A percentile compares a stretch with the other conserved stretches of the same genome.
Conservation (phyloP, 441 rosid genomes). For the Brassica balearica region DNA sequence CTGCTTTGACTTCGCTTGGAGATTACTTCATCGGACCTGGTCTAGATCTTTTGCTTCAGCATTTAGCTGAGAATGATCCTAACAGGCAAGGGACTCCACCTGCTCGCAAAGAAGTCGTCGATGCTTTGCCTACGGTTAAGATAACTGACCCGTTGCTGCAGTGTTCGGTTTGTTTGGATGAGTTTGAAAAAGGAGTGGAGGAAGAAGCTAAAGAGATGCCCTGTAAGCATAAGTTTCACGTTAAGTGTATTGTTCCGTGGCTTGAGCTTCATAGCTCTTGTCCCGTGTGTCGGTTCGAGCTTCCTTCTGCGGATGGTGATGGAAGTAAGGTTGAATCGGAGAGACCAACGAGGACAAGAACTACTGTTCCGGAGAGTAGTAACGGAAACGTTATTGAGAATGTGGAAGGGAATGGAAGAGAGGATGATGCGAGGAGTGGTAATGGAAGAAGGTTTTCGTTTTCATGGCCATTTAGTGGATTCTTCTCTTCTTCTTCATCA, state of each 20-base stretch:
- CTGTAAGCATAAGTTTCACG: constrained; percentile 71
- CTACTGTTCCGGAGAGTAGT: constrained; percentile 37
- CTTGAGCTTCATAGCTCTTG: constrained; percentile 76
- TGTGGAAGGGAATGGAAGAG: constrained; percentile 46
- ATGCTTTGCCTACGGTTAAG: constrained; percentile 64
- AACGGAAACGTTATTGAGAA: constrained; percentile 31
- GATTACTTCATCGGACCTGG: constrained; percentile 74
- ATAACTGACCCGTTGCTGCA: constrained; percentile 50
- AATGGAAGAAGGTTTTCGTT: constrained; percentile 71
- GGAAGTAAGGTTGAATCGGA: constrained; percentile 62
- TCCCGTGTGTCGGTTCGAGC: constrained; percentile 67
- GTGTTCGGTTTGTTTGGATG: constrained; percentile 72
- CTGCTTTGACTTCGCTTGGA: constrained; percentile 62
- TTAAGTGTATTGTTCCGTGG: constrained; percentile 65
- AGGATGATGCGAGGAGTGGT: constrained; percentile 49
- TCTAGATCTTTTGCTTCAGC: constrained; percentile 66
- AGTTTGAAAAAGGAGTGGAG: constrained; percentile 53
- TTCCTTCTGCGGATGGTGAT: constrained; percentile 53
- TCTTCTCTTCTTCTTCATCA: constrained; percentile 54
- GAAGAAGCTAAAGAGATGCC: constrained; percentile 67
- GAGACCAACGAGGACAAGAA: constrained; percentile 45
- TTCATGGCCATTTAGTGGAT: constrained; percentile 79
- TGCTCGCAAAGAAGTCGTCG: constrained; percentile 62
- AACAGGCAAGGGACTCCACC: constrained; percentile 72
- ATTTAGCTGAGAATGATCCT: constrained; percentile 72